Conservation (phyloP, 2,329 filamentous ascomycete genomes). For the Monilinia fructicola region DNA sequence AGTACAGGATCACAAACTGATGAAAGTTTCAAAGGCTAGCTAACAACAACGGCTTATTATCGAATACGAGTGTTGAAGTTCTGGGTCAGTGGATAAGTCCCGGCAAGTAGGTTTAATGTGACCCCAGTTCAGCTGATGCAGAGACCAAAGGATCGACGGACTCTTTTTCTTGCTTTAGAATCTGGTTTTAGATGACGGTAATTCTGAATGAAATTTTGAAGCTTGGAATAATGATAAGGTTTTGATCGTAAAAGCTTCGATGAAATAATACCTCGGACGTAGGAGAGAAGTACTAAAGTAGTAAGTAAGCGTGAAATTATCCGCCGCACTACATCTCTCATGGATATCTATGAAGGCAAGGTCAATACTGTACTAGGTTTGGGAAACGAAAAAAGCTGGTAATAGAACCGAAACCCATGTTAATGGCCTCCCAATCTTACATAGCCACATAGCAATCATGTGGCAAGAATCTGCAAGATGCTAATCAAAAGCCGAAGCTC, state of each 20-base stretch:
- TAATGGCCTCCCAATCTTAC: background rate
- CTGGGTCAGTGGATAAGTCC: no score
- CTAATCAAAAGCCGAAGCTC: background rate
- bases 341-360: background rate
- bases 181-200: background rate
- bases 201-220: background rate
- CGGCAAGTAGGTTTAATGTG: background rate
- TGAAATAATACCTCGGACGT: background rate
- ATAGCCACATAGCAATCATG: background rate
- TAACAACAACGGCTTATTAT: no score
- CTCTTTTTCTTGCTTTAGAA: background rate
- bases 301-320: background rate
- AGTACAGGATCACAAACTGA: no score
- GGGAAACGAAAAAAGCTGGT: background rate
- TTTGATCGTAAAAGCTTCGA: background rate
- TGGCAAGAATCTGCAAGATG: slow-evolving; percentile 1
- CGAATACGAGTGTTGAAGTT: no score
- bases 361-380: background rate
- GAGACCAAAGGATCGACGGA: background rate
- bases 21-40: no score
- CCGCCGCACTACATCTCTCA: background rate
- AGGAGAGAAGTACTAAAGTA: background rate
- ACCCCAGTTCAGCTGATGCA: background rate
- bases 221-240: background rate
- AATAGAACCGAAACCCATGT: background rate